Percentiles rank a stretch among this genome's conserved stretches.
Evolutionary conservation across 495 filamentous ascomycete species (phyloP).

Genomic region (Neurospora sp.): DNA sequence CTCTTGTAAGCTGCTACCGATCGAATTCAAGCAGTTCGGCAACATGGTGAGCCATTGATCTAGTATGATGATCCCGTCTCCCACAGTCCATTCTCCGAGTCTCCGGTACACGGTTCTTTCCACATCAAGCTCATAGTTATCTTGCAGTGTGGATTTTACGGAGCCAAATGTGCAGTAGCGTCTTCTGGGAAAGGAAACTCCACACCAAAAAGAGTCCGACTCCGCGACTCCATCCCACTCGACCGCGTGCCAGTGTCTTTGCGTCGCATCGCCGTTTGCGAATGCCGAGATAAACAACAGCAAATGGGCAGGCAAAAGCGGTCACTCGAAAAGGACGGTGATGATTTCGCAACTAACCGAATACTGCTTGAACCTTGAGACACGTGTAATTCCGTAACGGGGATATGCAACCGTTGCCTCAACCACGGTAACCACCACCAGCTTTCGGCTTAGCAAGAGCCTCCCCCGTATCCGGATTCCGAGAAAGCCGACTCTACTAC

Average conservation of each 20-base stretch:
- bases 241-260: background rate
- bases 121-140: background rate
- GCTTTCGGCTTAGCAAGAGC: background rate
- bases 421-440: background rate
- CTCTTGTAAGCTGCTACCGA: background rate
- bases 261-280: background rate
- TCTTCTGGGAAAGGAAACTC: background rate
- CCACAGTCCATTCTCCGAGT: background rate
- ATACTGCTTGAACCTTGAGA: background rate
- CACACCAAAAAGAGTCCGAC: background rate
- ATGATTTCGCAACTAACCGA: background rate
- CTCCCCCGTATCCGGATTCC: background rate
- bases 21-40: background rate
- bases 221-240: background rate
- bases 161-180: background rate
- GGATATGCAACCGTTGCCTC: background rate
- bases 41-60: background rate
- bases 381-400: background rate
- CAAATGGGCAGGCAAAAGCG: background rate
- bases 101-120: background rate
- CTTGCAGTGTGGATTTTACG: background rate
- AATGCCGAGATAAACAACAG: background rate
- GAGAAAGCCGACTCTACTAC: background rate
- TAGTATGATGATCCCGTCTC: background rate
- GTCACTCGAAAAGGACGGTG: background rate